phyloP scores from a whole-genome alignment of 192 early-diverging fungal genomes.

The Mortierella claussenii region DNA sequence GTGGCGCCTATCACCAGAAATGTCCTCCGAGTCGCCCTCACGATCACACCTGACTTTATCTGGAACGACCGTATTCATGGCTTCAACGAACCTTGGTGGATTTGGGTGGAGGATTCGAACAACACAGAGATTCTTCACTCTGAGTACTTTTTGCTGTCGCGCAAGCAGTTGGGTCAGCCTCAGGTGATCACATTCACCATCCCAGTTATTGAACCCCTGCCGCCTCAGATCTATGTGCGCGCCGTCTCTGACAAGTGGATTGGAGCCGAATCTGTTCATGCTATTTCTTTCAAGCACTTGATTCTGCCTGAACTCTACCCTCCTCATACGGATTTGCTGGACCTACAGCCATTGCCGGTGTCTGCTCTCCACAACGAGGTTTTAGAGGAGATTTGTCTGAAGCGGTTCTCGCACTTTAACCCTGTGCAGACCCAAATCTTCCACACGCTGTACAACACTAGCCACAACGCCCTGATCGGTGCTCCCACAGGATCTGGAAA shows the following conservation, averaged over 20 bases:
- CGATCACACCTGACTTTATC: constrained; percentile 86
- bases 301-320: constrained; percentile 88
- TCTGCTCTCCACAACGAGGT: constrained; percentile 82
- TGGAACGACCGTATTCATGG: constrained; percentile 98
- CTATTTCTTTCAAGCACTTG: constrained; percentile 93
- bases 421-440: constrained; percentile 99
- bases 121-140: constrained; percentile 91
- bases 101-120: constrained; percentile 95
- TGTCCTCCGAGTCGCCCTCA: constrained; percentile 86
- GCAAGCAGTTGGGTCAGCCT: constrained; percentile 72
- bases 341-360: constrained; percentile 91
- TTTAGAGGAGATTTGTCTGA: constrained; percentile 86
- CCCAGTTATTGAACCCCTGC: constrained; percentile 91
- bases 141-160: constrained; percentile 88
- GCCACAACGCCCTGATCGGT: constrained; percentile 89
- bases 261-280: constrained; percentile 84
- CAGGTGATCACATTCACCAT: constrained; percentile 87
- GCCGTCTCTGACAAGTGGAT: constrained; percentile 97
- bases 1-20: constrained; percentile 95
- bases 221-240: constrained; percentile 91
- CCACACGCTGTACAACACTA: constrained; percentile 91
- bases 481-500: constrained; percentile 99
- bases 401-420: constrained; percentile 96
- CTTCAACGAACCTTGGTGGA: constrained; percentile 90
- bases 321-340: constrained; percentile 91